phyloP scores from a whole-genome alignment of 768 basidiomycete genomes.

The Pulveroboletus frians region DNA sequence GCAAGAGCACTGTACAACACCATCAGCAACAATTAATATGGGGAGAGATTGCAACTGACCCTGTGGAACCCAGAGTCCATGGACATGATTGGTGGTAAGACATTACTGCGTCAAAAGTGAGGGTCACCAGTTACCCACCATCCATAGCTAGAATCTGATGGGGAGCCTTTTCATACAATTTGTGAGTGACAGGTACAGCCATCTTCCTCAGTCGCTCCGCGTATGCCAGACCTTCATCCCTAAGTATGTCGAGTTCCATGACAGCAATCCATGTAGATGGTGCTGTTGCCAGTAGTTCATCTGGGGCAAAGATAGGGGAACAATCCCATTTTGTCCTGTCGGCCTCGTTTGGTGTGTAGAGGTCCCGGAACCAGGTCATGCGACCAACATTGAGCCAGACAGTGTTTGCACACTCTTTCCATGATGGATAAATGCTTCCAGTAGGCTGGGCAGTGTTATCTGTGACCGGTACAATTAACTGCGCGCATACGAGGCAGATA shows the following conservation, averaged over 20 bases:
- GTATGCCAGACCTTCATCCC: slow-evolving; percentile 63
- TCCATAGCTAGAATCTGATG: slow-evolving; percentile 77
- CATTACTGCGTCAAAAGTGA: neutral
- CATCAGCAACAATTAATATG: slow-evolving; percentile 7
- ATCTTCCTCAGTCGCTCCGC: slow-evolving; percentile 50
- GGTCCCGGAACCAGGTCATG: slow-evolving; percentile 70
- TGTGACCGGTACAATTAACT: slow-evolving; percentile 69
- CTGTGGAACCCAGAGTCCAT: slow-evolving; percentile 8
- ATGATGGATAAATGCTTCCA: slow-evolving; percentile 39
- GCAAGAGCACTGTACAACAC: slow-evolving; percentile 30
- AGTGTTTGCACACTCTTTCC: slow-evolving; percentile 56
- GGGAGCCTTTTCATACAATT: slow-evolving; percentile 59
- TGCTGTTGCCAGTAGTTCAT: slow-evolving; percentile 44
- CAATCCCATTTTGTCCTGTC: slow-evolving; percentile 66
- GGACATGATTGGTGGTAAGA: neutral
- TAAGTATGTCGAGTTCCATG: slow-evolving; percentile 63
- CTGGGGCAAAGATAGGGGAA: slow-evolving; percentile 66
- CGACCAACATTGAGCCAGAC: slow-evolving; percentile 57
- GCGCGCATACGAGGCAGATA: slow-evolving; percentile 54
- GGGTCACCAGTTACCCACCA: slow-evolving; percentile 42
- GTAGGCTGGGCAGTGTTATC: slow-evolving; percentile 60
- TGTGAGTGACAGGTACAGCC: slow-evolving; percentile 51
- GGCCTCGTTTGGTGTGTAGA: slow-evolving; percentile 59
- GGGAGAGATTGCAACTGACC: slow-evolving; percentile 14
- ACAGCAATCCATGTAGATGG: slow-evolving; percentile 65